Evolutionary conservation across 179 eudicot genomes (phyloP).

Genomic region (Spergularia azorica): DNA sequence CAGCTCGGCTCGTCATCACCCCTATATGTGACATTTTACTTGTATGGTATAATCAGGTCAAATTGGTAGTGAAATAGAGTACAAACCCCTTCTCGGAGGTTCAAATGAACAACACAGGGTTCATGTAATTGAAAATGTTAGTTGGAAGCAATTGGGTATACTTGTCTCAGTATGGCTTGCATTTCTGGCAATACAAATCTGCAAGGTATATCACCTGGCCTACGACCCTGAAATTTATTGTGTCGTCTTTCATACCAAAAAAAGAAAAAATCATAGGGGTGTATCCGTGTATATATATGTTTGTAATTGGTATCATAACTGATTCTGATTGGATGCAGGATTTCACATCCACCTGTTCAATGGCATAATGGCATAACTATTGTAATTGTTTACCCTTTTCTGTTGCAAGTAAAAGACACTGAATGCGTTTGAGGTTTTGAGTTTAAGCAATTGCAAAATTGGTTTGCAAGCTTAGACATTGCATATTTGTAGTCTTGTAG

Average conservation of each 20-base stretch:
- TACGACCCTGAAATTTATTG: not conserved
- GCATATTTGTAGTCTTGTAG: too few species aligned
- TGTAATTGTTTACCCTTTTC: too few species aligned
- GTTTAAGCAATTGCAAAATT: too few species aligned
- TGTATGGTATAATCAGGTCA: constrained; percentile 6
- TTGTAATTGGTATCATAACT: not conserved
- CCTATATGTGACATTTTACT: too few species aligned
- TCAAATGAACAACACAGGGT: not conserved
- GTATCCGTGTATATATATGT: too few species aligned
- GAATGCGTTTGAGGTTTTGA: too few species aligned
- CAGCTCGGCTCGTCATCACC: too few species aligned
- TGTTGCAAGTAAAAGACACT: too few species aligned
- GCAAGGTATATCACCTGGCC: constrained; percentile 8
- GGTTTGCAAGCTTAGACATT: too few species aligned
- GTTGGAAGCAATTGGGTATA: constrained; percentile 9
- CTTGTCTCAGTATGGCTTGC: constrained; percentile 15
- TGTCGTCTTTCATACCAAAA: not conserved
- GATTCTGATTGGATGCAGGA: constrained; percentile 2
- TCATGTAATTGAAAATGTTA: not conserved
- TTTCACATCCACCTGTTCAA: constrained; percentile 15
- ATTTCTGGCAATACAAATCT: constrained; percentile 14
- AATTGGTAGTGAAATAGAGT: not conserved
- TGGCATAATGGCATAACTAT: constrained; percentile 3
- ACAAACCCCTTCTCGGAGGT: not conserved
- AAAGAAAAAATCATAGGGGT: too few species aligned